Base-by-base conservation (phyloP, 768 basidiomycete species). In the Trametes gibbosa region DNA sequence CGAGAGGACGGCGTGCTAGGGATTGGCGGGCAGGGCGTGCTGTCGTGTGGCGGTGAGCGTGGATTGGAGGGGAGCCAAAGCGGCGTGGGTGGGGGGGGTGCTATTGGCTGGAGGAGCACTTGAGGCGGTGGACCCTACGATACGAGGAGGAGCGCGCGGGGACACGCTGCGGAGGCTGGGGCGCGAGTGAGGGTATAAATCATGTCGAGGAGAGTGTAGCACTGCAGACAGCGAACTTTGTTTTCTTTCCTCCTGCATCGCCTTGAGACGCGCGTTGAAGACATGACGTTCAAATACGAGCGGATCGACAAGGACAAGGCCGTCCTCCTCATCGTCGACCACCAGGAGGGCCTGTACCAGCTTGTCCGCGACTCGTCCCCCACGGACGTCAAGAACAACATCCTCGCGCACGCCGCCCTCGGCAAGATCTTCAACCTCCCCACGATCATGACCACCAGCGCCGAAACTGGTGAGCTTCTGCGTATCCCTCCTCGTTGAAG, bases 291-390 rank as follows among this genome's bases (percentile, higher is more conserved):
- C 67, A 67, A 56, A 27, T 77, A 72, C 67, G 72, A 70, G 40
- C 68, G 78, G 23, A 68, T 82, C 63, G 72, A 81, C 75, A 81
- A 80, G 66, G 68, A 76, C 66, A 64, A 81, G 39, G 72, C 67
- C 5, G 67, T 74, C 35, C 70, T 80, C n/a, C 67, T 81, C 42
- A 70, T 82, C 51, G 73, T 82, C 47, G 81, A 82, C 69, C 78
- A 78, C 62, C 79, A 82, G 61, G 67, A 79, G 39, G 80, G 81
- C 17, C 65, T 82, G 8, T 81, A 76, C 69, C 75, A 78, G 59
- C 64, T 82, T 27, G 76, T 75, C 0, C 76, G 75, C 62, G 80
- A 82, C 66, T 68, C 67, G 56, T 54, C 68, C 8, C 71, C 77
- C 0, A 74, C 73, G 16, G 69, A 76, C 41, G 77, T 73, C 61